Conservation (phyloP, 2,329 filamentous ascomycete species). For the Pseudogymnoascus sp. region DNA sequence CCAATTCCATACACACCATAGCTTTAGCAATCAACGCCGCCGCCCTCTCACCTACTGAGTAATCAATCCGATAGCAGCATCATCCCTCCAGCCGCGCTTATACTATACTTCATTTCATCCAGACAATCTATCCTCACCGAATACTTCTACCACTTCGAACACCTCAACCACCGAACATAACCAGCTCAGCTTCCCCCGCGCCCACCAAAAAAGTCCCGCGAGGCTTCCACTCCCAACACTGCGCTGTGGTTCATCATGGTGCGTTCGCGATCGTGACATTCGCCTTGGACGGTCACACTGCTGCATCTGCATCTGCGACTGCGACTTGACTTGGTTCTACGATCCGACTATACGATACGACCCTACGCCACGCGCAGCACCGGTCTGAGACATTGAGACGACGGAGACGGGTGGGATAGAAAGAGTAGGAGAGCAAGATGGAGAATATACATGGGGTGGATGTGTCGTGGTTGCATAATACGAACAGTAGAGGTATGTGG, state of each 20-base stretch:
- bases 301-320: not conserved
- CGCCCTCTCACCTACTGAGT: not conserved
- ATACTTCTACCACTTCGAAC: not conserved
- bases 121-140: not conserved
- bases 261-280: slow-evolving; percentile 5
- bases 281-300: not conserved
- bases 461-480: slow-evolving; percentile 28
- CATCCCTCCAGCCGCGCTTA: not conserved
- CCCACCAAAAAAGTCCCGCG: not conserved
- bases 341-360: not conserved
- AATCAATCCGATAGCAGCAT: not conserved
- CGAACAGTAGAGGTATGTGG: slow-evolving; percentile 22
- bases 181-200: not conserved
- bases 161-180: not conserved
- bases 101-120: not conserved
- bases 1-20: not conserved
- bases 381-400: not conserved
- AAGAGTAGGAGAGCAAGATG: slow-evolving; percentile 17
- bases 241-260: slow-evolving; percentile 4
- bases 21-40: slow-evolving; percentile 5
- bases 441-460: slow-evolving; percentile 28
- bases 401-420: not conserved
- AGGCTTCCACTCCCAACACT: not conserved
- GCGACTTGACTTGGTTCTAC: not conserved
- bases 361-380: not conserved